Evolutionary conservation across 2,329 filamentous ascomycete genomes (phyloP), one percentile per base, ranked within the genome.

Genomic region (Ascocoryne sarcoides): DNA sequence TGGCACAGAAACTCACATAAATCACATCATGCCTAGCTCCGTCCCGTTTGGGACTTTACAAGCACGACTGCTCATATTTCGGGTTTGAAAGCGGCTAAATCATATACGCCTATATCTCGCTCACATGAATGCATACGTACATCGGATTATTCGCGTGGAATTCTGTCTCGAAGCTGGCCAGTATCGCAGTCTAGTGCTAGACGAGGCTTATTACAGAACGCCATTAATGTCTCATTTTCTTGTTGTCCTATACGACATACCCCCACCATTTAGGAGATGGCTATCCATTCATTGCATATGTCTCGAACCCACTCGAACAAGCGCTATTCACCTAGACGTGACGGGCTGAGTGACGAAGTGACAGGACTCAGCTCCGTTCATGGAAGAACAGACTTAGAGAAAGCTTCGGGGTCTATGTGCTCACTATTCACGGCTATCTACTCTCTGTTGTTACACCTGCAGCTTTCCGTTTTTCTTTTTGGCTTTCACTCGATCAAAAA

Each of bases 401-500:
- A 36, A 37, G 43, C 42, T 12, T 26, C 7, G 23, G 23, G 23
- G 23, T 12, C 23, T 26, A 7, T 26, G 26, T 26, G 18, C 39
- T 28, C 36, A 35, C 36, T 39, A 39, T 30, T 30, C 16, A 45
- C 45, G 48, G 46, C 40, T 45, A 26, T 46, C 39, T 40, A 44
- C 36, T 26, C 28, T 32, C 14, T 34, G 18, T 35, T 28, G n/a
- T 16, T 40, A 23, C 45, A 45, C 29, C 45, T 51, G 48, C 46
- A 46, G 31, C 44, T 46, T 34, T 43, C 50, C 50, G 37, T 40
- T 44, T 48, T 32, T 23, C 40, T 47, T 46, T 17, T 18, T 20
- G 16, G 17, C 32, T 20, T 20, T 18, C 32, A 19, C n/a, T 9
- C 15, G 20, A 17, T 31, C 18, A 20, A 16, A 32, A 14, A 16